These are phyloP conservation scores for Lolium perenne DNA, from an alignment of 176 grass and related monocot genomes.

Conservation along the genomic window DNA sequence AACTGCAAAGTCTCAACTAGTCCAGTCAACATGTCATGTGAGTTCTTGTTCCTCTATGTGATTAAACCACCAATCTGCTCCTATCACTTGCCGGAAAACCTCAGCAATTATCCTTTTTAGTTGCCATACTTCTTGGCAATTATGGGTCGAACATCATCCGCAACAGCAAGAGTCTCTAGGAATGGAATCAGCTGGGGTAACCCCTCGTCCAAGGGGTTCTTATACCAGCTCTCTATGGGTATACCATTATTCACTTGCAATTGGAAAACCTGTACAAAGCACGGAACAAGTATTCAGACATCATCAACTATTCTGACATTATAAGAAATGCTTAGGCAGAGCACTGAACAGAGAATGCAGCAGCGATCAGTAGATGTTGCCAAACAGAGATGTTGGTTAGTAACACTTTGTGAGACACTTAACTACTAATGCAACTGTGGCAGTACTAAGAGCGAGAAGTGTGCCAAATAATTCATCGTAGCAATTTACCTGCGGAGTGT, in stretches of 20 bases:
- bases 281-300: background rate
- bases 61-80: conserved; percentile 45
- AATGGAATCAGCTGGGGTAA: conserved; percentile 86
- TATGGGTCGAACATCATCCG: conserved; percentile 86
- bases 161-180: conserved; percentile 74
- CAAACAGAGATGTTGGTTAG: conserved; percentile 1
- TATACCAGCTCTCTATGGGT: conserved; percentile 97
- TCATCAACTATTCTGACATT: background rate
- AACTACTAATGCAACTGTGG: conserved; percentile 38
- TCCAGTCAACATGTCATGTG: conserved; percentile 38
- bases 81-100: conserved; percentile 34
- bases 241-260: conserved; percentile 99
- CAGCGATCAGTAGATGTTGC: background rate
- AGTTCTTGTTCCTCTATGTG: conserved; percentile 45
- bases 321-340: background rate
- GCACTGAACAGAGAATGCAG: background rate
- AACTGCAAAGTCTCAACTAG: conserved; percentile 24
- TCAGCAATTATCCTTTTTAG: conserved; percentile 45
- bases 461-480: background rate
- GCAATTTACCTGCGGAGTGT: conserved; percentile 88
- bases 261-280: conserved; percentile 72
- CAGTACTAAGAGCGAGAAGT: conserved; percentile 10
- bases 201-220: conserved; percentile 60
- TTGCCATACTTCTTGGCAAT: conserved; percentile 88
- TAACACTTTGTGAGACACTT: background rate